Base-by-base conservation (phyloP, 192 early-diverging fungal species). In the Podila clonocystis region DNA sequence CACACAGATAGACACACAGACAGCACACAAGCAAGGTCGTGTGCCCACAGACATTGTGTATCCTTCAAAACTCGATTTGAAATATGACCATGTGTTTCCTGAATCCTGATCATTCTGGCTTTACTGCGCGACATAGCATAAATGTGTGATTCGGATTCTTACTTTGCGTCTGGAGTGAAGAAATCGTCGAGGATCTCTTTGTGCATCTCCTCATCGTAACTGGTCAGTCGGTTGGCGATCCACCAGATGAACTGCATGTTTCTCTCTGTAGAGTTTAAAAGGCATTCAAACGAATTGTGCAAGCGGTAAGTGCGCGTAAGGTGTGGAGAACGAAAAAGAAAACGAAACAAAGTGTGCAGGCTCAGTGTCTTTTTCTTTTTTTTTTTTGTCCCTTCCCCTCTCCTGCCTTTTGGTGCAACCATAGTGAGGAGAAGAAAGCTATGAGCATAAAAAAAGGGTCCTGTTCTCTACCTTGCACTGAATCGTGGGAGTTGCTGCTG, bases 151-250 rank as follows among this genome's bases (percentile, higher is more conserved):
- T 45, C 17, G 9, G 17, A 55, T 4, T 72, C 65, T 19, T 80
- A 80, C 77, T 73, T 71, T 33, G 88, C 88, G 63, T 85, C 87
- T 50, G 72, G 63, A 9, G 80, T 84, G 69, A 88, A 90, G 52
- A 86, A 90, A 28, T 85, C 85, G 19, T 88, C 85, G 0, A 90
- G 72, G 57, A 90, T 83, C 8, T 82, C 71, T 61, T 87, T 90
- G 60, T 86, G 82, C 63, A 78, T 77, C 12, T 74, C 75, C 22
- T 84, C 78, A 31, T 87, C 84, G 28, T 88, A 90, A 24, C 82
- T 85, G 58, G 86, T 83, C 26, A 88, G 60, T 45, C 86, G 82
- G 55, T 82, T 80, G 26, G 86, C 82, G 57, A 88, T 82, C 77
- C 77, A 80, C 65, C 70, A 73, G 45, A 80, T 80, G 48, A 80